A percentile compares a stretch with the other conserved stretches of the same genome.
phyloP scores from a whole-genome alignment of 495 filamentous ascomycete genomes.

The Penicillium steckii region DNA sequence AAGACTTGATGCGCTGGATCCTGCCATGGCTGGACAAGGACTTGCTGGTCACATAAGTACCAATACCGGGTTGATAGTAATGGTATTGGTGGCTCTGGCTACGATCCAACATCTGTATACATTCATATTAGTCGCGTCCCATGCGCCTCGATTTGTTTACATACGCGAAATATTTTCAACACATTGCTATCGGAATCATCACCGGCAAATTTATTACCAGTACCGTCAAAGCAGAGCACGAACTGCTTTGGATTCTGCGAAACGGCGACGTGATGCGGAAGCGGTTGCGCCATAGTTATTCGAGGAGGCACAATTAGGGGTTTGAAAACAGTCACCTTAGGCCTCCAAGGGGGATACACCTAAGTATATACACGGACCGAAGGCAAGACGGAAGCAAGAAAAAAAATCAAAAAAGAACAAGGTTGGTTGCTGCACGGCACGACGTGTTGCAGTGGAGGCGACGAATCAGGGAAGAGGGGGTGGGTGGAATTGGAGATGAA shows the following conservation, averaged over 20 bases:
- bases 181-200: slow-evolving; percentile 85
- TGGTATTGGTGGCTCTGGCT: slow-evolving; percentile 47
- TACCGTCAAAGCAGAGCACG: slow-evolving; percentile 87
- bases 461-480: slow-evolving; percentile 7
- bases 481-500: not conserved
- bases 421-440: not conserved
- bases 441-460: slow-evolving; percentile 2
- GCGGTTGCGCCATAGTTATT: slow-evolving; percentile 10
- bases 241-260: slow-evolving; percentile 48
- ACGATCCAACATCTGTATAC: slow-evolving; percentile 51
- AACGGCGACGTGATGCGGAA: slow-evolving; percentile 11
- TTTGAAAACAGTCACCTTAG: not conserved
- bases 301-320: not conserved
- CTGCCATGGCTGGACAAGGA: slow-evolving; percentile 64
- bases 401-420: not conserved
- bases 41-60: slow-evolving; percentile 73
- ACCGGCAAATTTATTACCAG: slow-evolving; percentile 82
- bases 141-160: slow-evolving; percentile 10
- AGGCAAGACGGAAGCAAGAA: not conserved
- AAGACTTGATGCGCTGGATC: slow-evolving; percentile 65
- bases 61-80: slow-evolving; percentile 67
- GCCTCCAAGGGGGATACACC: not conserved
- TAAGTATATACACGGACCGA: slow-evolving; percentile 13
- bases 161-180: slow-evolving; percentile 73
- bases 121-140: not conserved